Evolutionary conservation across 805 yeast species (phyloP).

Genomic region (Cyberlindnera petersonii): DNA sequence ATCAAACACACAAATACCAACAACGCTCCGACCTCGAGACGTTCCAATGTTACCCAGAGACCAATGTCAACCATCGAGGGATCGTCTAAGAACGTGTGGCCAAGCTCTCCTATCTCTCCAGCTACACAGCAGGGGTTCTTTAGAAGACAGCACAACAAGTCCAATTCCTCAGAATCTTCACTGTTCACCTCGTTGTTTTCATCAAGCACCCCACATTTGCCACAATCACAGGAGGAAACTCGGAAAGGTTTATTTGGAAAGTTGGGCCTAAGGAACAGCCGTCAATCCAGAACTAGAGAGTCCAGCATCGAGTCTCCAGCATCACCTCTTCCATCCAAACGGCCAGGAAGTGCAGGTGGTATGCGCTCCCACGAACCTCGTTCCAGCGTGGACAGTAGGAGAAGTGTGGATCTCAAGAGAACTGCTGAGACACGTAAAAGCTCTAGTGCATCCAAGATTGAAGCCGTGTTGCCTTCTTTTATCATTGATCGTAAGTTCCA

Average conservation of each 20-base stretch:
- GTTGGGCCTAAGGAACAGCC: constrained; percentile 19
- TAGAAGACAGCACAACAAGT: constrained; percentile 59
- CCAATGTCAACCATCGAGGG: constrained; percentile 38
- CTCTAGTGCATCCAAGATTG: constrained; percentile 7
- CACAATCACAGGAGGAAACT: constrained; percentile 19
- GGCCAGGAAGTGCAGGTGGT: constrained; percentile 9
- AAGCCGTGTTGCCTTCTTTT: constrained; percentile 15
- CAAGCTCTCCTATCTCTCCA: constrained; percentile 35
- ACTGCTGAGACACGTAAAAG: constrained; percentile 3
- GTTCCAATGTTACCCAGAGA: constrained; percentile 19
- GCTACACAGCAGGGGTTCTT: constrained; percentile 43
- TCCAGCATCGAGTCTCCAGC: constrained; percentile 16
- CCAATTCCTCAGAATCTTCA: constrained; percentile 58
- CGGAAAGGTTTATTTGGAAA: constrained; percentile 22
- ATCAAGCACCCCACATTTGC: constrained; percentile 31
- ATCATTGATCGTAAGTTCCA: constrained; percentile 34
- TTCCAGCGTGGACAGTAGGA: constrained; percentile 10
- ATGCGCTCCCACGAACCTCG: constrained; percentile 1
- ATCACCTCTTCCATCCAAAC: constrained; percentile 14
- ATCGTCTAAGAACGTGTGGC: constrained; percentile 22
- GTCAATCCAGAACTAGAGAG: constrained; percentile 14
- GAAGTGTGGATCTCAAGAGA: constrained; percentile 7
- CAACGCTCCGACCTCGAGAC: constrained; percentile 1
- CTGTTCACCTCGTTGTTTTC: constrained; percentile 36
- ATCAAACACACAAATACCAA: not conserved